Base-by-base conservation (phyloP, 768 basidiomycete species). In the Calocybe cyanea region DNA sequence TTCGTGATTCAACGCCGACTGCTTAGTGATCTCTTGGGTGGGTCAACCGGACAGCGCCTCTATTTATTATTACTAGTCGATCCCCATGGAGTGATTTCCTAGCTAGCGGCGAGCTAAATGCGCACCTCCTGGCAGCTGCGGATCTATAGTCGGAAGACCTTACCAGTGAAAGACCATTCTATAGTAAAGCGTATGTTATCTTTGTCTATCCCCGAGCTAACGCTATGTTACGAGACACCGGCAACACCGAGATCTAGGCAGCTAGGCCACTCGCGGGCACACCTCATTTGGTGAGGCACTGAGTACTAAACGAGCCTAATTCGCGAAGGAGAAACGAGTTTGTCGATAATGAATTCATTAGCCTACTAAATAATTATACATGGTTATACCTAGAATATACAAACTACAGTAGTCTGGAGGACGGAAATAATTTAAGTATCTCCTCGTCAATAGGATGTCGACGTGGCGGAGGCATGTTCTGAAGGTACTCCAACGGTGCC, bases 401-500 rank as follows among this genome's bases (percentile, higher is more conserved):
- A 45, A 19, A 40, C 43, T 41, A 57, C 45, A 46, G 35, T 37
- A 62, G 24, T 20, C 53, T 58, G 48, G 52, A 59, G 38, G 63
- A 57, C 24, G 65, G 65, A 37, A 73, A 61, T 32, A 66, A 54
- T 64, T 71, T 70, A 8, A 74, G 62, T 6, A 67, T 61, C 50
- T 69, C 72, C 48, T 74, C 71, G 45, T 88, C 86, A 41, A 83
- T 68, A 1, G 85, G 83, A 53, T 87, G 80, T 43, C 85, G 77
- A 56, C 80, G 78, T 36, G 75, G 76, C 23, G 80, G 81, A 13
- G 83, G 73, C 31, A 78, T 71, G 36, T 75, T 77, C 59, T 85
- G 75, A 35, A 85, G 73, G 61, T 85, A 87, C n/a, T 78, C 70
- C 6, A 87, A 69, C 18, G 85, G 85, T 13, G 83, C 83, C 20